These are phyloP conservation scores for Gynostemma pentaphyllum DNA, from an alignment of 306 rosid species.

Conservation along the genomic window DNA sequence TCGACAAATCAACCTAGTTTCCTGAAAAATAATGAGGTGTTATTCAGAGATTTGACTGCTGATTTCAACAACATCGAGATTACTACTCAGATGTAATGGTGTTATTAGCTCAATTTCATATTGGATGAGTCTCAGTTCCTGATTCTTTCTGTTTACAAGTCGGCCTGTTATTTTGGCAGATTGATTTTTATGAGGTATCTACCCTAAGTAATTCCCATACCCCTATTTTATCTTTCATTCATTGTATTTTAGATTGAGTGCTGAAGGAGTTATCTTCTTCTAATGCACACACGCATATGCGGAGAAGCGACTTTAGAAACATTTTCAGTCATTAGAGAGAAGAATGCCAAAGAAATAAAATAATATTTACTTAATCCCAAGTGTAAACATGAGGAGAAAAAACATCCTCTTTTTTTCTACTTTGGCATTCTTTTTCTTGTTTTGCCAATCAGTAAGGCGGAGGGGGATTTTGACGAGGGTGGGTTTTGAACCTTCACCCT, in stretches of 20 bases:
- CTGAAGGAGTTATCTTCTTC: neutral
- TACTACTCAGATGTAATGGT: slow-evolving; percentile 16
- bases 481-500: too few species aligned
- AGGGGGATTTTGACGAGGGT: too few species aligned
- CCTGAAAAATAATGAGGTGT: slow-evolving; percentile 23
- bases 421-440: neutral
- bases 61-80: slow-evolving; percentile 17
- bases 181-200: neutral
- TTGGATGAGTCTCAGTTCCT: neutral
- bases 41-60: slow-evolving; percentile 15
- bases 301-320: neutral
- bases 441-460: too few species aligned
- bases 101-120: neutral
- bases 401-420: neutral
- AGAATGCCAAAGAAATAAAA: neutral
- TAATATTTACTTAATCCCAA: neutral
- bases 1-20: slow-evolving; percentile 94
- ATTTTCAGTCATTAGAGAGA: neutral
- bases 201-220: neutral
- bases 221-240: neutral
- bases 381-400: neutral
- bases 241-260: neutral
- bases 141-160: neutral
- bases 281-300: neutral
- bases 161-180: neutral